Conservation (phyloP, 129 eudicot genomes). For the Pittosporum tobira region DNA sequence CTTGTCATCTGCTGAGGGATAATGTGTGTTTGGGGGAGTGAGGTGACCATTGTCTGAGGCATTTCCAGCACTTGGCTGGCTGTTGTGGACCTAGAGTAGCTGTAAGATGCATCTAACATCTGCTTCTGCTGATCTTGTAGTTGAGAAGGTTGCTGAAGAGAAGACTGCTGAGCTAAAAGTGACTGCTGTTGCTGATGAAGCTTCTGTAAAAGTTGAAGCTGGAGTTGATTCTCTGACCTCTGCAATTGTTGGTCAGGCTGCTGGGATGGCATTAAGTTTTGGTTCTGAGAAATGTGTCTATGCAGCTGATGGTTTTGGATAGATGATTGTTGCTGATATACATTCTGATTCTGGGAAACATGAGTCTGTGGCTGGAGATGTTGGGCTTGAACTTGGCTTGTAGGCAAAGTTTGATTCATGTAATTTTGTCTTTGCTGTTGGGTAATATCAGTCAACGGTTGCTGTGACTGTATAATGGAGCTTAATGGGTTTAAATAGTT, state of each 20-base stretch:
- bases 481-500: too few species aligned
- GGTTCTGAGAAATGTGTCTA: slow-evolving; percentile 39
- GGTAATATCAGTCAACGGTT: slow-evolving; percentile 42
- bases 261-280: slow-evolving; percentile 37
- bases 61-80: slow-evolving; percentile 45
- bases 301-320: slow-evolving; percentile 47
- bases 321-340: slow-evolving; percentile 46
- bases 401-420: slow-evolving; percentile 33
- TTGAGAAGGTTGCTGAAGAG: slow-evolving; percentile 38
- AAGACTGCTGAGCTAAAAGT: too few species aligned
- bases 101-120: slow-evolving; percentile 30
- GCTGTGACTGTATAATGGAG: too few species aligned
- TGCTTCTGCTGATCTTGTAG: slow-evolving; percentile 56
- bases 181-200: slow-evolving; percentile 81
- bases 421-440: slow-evolving; percentile 53
- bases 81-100: slow-evolving; percentile 48
- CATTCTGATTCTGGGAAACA: slow-evolving; percentile 41
- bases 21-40: too few species aligned
- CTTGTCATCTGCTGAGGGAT: slow-evolving; percentile 38
- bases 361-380: slow-evolving; percentile 23
- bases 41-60: slow-evolving; percentile 30
- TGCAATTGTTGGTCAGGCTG: slow-evolving; percentile 49
- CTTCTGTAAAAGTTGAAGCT: slow-evolving; percentile 66
- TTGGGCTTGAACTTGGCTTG: slow-evolving; percentile 56
- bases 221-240: slow-evolving; percentile 57